phyloP scores from a whole-genome alignment of 495 filamentous ascomycete genomes.

The Talaromyces thailandensis region DNA sequence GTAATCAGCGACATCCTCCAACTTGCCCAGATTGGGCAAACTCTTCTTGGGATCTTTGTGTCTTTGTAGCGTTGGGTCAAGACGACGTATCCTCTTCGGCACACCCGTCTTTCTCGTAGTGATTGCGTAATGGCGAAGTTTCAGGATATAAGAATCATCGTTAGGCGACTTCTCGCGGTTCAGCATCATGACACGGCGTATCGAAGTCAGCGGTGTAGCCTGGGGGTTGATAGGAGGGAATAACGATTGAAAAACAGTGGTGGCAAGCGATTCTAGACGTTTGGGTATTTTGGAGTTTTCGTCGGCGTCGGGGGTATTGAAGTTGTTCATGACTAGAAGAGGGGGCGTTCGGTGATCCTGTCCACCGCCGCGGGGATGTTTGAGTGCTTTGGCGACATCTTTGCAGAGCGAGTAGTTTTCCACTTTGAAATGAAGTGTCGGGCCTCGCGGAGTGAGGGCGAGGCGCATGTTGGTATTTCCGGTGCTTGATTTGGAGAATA shows the following conservation, averaged over 20 bases:
- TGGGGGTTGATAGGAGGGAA: constrained; percentile 96
- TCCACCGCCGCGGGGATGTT: constrained; percentile 68
- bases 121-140: constrained; percentile 91
- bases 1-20: constrained; percentile 93
- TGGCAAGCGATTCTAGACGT: constrained; percentile 88
- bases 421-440: constrained; percentile 90
- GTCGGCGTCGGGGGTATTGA: constrained; percentile 53
- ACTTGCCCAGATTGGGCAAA: constrained; percentile 79
- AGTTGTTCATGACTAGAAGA: constrained; percentile 97
- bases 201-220: constrained; percentile 75
- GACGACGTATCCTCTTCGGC: constrained; percentile 68
- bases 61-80: constrained; percentile 78
- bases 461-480: constrained; percentile 92
- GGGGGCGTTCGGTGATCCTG: constrained; percentile 79
- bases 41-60: constrained; percentile 57
- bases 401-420: constrained; percentile 92
- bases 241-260: constrained; percentile 89
- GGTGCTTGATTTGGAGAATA: constrained; percentile 83
- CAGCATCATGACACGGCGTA: constrained; percentile 79
- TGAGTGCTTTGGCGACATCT: constrained; percentile 72
- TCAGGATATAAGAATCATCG: constrained; percentile 71
- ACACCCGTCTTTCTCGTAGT: constrained; percentile 77
- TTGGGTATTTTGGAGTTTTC: constrained; percentile 58
- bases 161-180: constrained; percentile 62
- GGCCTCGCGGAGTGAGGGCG: constrained; percentile 80